phyloP scores from a whole-genome alignment of 352 stramenopile genomes.

The Globisporangium iwayamae region DNA sequence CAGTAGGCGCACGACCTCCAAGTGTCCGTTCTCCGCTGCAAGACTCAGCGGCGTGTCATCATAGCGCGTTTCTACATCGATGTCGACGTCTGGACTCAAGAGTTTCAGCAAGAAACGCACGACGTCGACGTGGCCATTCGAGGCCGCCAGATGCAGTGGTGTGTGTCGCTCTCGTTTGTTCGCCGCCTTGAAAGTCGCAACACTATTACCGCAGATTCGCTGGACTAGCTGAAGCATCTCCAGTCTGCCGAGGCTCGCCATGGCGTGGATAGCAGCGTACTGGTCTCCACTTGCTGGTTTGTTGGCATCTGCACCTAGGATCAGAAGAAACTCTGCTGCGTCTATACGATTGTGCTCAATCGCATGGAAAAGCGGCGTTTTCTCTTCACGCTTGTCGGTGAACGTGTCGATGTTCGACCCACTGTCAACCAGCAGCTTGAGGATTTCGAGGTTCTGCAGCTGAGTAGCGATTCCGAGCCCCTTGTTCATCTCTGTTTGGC shows the following conservation, averaged over 20 bases:
- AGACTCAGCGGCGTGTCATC: background rate
- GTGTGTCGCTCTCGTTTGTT: background rate
- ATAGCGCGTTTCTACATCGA: background rate
- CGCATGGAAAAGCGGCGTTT: background rate
- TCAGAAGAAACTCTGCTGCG: background rate
- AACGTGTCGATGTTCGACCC: background rate
- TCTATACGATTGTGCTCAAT: background rate
- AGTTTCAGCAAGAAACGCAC: background rate
- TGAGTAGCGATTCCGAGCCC: background rate
- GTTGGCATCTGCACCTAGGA: background rate
- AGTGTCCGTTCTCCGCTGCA: background rate
- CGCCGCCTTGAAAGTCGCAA: background rate
- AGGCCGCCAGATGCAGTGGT: conserved; percentile 1
- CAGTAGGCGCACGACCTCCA: conserved; percentile 2
- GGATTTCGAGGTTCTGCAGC: background rate
- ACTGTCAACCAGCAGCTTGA: background rate
- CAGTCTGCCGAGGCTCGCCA: background rate
- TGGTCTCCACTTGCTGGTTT: background rate
- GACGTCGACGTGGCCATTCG: background rate
- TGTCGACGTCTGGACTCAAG: background rate
- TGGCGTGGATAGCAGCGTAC: background rate
- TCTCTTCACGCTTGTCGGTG: background rate
- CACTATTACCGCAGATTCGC: background rate
- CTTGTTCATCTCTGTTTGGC: background rate
- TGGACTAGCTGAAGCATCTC: background rate